Evolutionary conservation across 208 protist species (phyloP), one percentile per base, ranked within the genome.

Genomic region (Plasmodiophora brassicae): DNA sequence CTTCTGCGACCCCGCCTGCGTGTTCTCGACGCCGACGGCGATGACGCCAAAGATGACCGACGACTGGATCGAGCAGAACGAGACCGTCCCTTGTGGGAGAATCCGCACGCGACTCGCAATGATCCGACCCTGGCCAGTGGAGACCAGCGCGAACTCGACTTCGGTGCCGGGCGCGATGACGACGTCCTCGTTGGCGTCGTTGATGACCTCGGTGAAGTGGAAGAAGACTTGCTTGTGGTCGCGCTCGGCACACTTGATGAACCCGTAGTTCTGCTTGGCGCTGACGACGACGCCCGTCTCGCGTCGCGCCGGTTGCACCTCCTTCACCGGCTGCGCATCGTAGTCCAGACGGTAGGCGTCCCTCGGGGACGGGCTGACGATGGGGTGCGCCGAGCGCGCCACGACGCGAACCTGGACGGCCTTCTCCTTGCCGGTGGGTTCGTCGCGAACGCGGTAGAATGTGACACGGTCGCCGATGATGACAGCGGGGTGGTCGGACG

Each of bases 211-310:
- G 10, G 65, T 44, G n/a, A 38, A 78, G 41, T 78, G 65, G n/a
- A 78, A 78, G 65, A 78, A 78, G 32, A 78, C 65, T 38, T 78
- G 65, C n/a, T 78, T 78, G n/a, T 78, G 65, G 14, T 78, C 65
- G n/a, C 65, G 65, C n/a, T 78, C 65, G 65, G 65, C 65, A 38
- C 65, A 78, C n/a, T 78, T 78, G n/a, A 78, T 78, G 65, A 78
- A 78, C 65, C 65, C 65, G n/a, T 78, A 78, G 41, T 78, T 78
- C 65, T 78, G 65, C n/a, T 78, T 78, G n/a, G n/a, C n/a, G 41
- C 14, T 36, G 14, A 78, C 65, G 32, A 78, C 65, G 14, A 78
- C 65, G 14, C 65, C 65, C 5, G 5, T 32, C n/a, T 78, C 65
- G 41, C 65, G 65, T 44, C 41, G 65, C n/a, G 65, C 10, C 20